Evolutionary conservation across 805 yeast genomes (phyloP).

Genomic region (Grigorovia humatica): DNA sequence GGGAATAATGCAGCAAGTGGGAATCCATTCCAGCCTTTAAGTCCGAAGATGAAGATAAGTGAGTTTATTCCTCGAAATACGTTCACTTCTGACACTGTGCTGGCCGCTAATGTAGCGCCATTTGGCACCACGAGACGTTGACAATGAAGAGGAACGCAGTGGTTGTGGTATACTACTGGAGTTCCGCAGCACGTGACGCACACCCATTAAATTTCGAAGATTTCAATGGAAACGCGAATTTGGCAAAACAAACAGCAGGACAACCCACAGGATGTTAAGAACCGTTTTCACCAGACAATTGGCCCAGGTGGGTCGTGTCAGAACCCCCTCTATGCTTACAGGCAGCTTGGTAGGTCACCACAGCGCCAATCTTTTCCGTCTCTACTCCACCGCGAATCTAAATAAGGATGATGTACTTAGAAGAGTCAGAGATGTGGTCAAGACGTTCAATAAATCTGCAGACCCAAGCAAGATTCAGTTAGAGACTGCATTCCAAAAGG

Average conservation of each 20-base stretch:
- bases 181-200: neutral
- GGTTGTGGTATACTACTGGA: too few species aligned
- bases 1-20: neutral
- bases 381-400: conserved; percentile 49
- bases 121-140: too few species aligned
- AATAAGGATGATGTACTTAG: conserved; percentile 70
- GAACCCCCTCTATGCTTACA: neutral
- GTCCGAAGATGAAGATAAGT: neutral
- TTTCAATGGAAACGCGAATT: neutral
- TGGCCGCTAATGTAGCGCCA: too few species aligned
- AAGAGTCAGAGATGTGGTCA: conserved; percentile 72
- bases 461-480: conserved; percentile 31
- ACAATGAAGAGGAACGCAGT: too few species aligned
- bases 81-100: neutral
- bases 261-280: conserved; percentile 42
- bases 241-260: neutral
- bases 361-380: conserved; percentile 18
- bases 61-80: neutral
- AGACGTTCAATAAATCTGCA: conserved; percentile 51
- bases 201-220: neutral
- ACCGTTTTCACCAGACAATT: conserved; percentile 27
- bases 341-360: neutral
- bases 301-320: neutral
- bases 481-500: conserved; percentile 43
- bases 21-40: neutral